Evolutionary conservation across 2,329 filamentous ascomycete genomes (phyloP), one percentile per base, ranked within the genome.

Genomic region (Exophiala alcalophila): DNA sequence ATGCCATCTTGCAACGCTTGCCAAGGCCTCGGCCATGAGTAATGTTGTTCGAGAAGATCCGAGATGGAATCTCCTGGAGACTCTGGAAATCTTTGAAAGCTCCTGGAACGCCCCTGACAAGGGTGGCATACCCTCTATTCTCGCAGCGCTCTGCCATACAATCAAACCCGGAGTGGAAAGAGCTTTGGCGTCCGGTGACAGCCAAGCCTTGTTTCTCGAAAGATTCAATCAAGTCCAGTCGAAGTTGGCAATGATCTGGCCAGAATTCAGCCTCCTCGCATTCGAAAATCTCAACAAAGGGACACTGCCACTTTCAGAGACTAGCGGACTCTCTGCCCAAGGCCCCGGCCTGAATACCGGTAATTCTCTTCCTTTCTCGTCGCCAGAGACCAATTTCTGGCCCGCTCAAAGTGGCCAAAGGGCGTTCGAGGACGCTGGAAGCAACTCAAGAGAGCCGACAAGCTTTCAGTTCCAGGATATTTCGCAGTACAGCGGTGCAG

Each of bases 51-150:
- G 21, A n/a, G n/a, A 20, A 11, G 14, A 29, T 10, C 23, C 23
- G 12, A 20, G 3, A n/a, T 25, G 25, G 35, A 26, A 29, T 10
- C 45, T 47, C 31, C 19, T 39, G 7, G 35, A 47, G 21, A 27
- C n/a, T 12, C 26, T 51, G 25, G 26, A 39, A 25, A 12, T 31
- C 16, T 51, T 47, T 18, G 36, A 45, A 5, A 24, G 37, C 19
- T 18, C 36, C 6, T 51, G 49, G 49, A 47, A 44, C 21, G 4
- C 12, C 12, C 15, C 27, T 16, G 40, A 45, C 9, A 32, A 30
- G 23, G 38, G 40, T 21, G 48, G 43, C 14, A 26, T 48, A 14
- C 49, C 49, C 9, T 44, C 49, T n/a, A 38, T 51, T 6, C 9
- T 47, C 9, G 24, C 31, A 12, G 21, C 28, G 10, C 28, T 48